phyloP scores from a whole-genome alignment of 306 rosid species.

The Rosa chinensis region DNA sequence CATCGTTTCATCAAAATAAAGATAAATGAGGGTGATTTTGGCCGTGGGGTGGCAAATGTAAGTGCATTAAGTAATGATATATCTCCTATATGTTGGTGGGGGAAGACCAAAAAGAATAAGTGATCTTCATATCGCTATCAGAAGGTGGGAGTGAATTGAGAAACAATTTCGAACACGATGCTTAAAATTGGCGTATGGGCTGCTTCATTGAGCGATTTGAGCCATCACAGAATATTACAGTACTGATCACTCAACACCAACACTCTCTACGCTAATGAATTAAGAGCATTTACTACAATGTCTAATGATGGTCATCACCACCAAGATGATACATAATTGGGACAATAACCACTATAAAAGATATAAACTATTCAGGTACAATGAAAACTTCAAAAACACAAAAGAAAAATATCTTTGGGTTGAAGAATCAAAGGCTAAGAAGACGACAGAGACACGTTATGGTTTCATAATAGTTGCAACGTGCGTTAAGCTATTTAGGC shows the following conservation, averaged over 20 bases:
- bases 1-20: neutral
- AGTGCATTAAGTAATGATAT: neutral
- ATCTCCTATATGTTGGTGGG: neutral
- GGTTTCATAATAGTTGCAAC: neutral
- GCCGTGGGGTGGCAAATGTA: neutral
- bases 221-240: too few relatives aligned
- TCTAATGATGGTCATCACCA: neutral
- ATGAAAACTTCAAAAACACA: neutral
- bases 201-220: too few relatives aligned
- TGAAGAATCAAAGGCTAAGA: neutral
- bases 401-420: neutral
- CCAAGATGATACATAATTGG: neutral
- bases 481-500: neutral
- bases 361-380: too few relatives aligned
- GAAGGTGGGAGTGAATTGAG: neutral
- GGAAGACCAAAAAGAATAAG: neutral
- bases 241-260: neutral
- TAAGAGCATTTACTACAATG: neutral
- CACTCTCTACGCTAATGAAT: neutral
- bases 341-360: neutral
- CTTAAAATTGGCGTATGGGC: neutral
- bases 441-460: neutral
- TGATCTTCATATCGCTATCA: neutral
- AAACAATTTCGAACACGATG: neutral
- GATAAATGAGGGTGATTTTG: neutral